phyloP scores from a whole-genome alignment of 352 stramenopile species.

The Blastocystis sp. region DNA sequence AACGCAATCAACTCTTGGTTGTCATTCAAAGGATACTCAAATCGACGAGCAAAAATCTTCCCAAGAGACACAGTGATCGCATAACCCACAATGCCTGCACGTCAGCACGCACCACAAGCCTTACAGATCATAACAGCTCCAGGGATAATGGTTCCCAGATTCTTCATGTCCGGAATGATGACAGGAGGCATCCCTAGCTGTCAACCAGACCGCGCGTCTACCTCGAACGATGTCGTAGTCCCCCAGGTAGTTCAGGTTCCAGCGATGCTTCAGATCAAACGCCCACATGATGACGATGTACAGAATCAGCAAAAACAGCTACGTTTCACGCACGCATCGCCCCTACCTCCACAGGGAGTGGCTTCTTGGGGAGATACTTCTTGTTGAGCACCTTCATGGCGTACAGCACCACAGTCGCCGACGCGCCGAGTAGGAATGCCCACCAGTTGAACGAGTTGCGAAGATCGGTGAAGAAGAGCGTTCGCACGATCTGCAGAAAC shows the following conservation, averaged over 20 bases:
- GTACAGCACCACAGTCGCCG: conserved; percentile 45
- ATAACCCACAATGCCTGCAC: conserved; percentile 58
- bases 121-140: conserved; percentile 44
- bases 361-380: conserved; percentile 60
- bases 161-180: conserved; percentile 14
- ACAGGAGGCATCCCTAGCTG: neutral
- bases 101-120: neutral
- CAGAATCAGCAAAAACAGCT: conserved; percentile 64
- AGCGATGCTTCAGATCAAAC: conserved; percentile 62
- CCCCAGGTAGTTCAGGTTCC: conserved; percentile 44
- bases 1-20: conserved; percentile 66
- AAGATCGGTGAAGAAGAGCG: conserved; percentile 44
- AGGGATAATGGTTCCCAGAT: neutral
- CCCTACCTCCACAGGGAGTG: neutral
- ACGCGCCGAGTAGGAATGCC: conserved; percentile 22
- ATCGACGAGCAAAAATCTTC: conserved; percentile 63
- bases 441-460: conserved; percentile 52
- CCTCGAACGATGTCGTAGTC: conserved; percentile 57
- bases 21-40: conserved; percentile 48
- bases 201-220: neutral
- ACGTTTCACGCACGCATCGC: neutral
- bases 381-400: conserved; percentile 54
- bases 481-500: conserved; percentile 10
- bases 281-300: conserved; percentile 44
- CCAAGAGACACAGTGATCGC: conserved; percentile 63